These are phyloP conservation scores for Ilex aquifolium DNA, from an alignment of 257 asterid species.

Conservation along the genomic window DNA sequence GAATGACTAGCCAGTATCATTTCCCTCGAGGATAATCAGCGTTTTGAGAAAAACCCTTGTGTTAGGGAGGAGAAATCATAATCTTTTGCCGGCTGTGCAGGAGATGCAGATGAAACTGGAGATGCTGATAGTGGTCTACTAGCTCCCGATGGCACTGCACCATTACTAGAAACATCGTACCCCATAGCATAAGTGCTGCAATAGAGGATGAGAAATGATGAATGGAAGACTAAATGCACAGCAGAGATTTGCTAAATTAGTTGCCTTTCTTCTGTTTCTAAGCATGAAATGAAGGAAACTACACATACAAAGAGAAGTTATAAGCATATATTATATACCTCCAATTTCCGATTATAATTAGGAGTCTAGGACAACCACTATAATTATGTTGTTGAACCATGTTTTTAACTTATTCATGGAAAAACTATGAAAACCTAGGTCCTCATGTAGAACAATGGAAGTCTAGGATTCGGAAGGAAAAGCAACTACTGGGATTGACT, in stretches of 20 bases:
- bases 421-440: too few species aligned
- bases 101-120: slow-evolving; percentile 40
- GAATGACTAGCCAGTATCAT: slow-evolving; percentile 14
- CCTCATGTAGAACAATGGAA: too few species aligned
- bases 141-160: slow-evolving; percentile 36
- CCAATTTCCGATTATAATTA: too few species aligned
- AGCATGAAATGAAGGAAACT: neutral
- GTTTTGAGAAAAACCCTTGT: slow-evolving; percentile 74
- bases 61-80: slow-evolving; percentile 92
- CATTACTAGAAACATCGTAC: slow-evolving; percentile 46
- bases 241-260: neutral
- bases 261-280: neutral
- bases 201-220: slow-evolving; percentile 5
- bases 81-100: slow-evolving; percentile 56
- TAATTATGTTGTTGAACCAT: too few species aligned
- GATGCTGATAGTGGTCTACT: slow-evolving; percentile 32
- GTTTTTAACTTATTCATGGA: too few species aligned
- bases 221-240: neutral
- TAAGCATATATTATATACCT: neutral
- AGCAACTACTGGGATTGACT: too few species aligned
- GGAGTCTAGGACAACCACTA: too few species aligned
- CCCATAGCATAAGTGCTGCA: slow-evolving; percentile 54
- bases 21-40: slow-evolving; percentile 18
- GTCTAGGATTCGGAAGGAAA: too few species aligned
- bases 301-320: neutral